phyloP scores from a whole-genome alignment of 2,329 filamentous ascomycete genomes.

The Rhinocladiella mackenziei region DNA sequence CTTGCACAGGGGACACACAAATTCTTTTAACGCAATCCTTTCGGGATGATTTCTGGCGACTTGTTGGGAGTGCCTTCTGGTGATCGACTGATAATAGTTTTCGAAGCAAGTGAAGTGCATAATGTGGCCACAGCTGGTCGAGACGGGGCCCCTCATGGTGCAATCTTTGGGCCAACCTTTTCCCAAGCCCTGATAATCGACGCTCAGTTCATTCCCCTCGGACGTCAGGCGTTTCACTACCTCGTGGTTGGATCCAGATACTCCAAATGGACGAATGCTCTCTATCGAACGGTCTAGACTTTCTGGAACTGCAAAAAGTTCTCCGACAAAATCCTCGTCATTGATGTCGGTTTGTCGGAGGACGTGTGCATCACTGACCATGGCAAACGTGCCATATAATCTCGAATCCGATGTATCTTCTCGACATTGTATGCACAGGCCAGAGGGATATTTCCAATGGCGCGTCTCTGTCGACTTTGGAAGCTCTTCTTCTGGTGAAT shows the following conservation, averaged over 20 bases:
- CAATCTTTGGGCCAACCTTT: slow-evolving; percentile 76
- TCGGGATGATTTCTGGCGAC: slow-evolving; percentile 95
- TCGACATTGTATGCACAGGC: slow-evolving; percentile 93
- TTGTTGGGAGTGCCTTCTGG: slow-evolving; percentile 80
- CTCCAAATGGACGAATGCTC: slow-evolving; percentile 78
- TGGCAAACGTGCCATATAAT: slow-evolving; percentile 88
- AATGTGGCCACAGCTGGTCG: slow-evolving; percentile 91
- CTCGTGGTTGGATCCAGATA: slow-evolving; percentile 79
- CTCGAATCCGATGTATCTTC: slow-evolving; percentile 88
- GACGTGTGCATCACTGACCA: slow-evolving; percentile 80
- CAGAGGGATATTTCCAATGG: slow-evolving; percentile 83
- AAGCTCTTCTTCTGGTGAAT: slow-evolving; percentile 54
- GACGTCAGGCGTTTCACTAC: slow-evolving; percentile 71
- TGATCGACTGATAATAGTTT: slow-evolving; percentile 78
- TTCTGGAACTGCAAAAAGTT: slow-evolving; percentile 71
- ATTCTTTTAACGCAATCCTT: slow-evolving; percentile 72
- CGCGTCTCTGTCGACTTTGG: slow-evolving; percentile 59
- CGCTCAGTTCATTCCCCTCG: slow-evolving; percentile 64
- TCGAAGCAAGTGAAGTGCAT: slow-evolving; percentile 99
- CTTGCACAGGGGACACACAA: slow-evolving; percentile 95
- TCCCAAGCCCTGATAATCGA: slow-evolving; percentile 77
- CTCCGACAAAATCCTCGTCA: slow-evolving; percentile 77
- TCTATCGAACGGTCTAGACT: slow-evolving; percentile 85
- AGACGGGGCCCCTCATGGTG: slow-evolving; percentile 70
- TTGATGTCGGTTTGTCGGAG: slow-evolving; percentile 79